Percentiles rank a stretch among this genome's conserved stretches.
Evolutionary conservation across 2,329 filamentous ascomycete species (phyloP).

Genomic region (Sclerotinia borealis): DNA sequence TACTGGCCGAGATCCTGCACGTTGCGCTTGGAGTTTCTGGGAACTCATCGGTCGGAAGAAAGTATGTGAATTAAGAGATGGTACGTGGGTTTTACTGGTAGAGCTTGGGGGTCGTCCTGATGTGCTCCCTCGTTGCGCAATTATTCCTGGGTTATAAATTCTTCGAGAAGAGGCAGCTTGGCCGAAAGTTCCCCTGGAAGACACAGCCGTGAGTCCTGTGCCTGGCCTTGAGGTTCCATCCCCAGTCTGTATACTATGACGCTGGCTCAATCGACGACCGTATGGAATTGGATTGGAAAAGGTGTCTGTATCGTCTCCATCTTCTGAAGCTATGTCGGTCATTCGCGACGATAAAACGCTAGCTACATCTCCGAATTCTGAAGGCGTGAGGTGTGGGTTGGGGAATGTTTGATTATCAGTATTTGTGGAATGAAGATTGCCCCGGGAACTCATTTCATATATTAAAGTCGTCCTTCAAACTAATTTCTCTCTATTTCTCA

Average conservation of each 20-base stretch:
- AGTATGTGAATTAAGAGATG: slow-evolving; percentile 78
- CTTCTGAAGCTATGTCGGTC: slow-evolving; percentile 49
- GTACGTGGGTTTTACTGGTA: slow-evolving; percentile 79
- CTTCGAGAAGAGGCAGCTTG: slow-evolving; percentile 53
- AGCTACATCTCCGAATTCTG: slow-evolving; percentile 35
- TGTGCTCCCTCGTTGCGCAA: slow-evolving; percentile 27
- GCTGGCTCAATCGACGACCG: slow-evolving; percentile 33
- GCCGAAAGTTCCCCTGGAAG: slow-evolving; percentile 45
- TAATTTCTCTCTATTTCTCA: background rate
- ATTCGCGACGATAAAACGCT: slow-evolving; percentile 50
- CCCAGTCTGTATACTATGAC: slow-evolving; percentile 34
- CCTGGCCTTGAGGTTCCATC: slow-evolving; percentile 44
- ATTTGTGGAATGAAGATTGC: slow-evolving; percentile 19
- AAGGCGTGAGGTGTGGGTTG: slow-evolving; percentile 18
- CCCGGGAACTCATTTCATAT: slow-evolving; percentile 23
- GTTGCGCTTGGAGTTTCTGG: slow-evolving; percentile 85
- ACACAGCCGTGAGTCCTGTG: slow-evolving; percentile 39
- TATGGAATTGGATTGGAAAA: slow-evolving; percentile 31
- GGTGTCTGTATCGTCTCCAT: slow-evolving; percentile 36
- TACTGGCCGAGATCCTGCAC: slow-evolving; percentile 50
- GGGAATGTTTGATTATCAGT: slow-evolving; percentile 18
- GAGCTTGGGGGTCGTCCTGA: slow-evolving; percentile 58
- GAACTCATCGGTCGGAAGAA: slow-evolving; percentile 98
- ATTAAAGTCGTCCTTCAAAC: background rate
- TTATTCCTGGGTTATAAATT: slow-evolving; percentile 13